phyloP scores from a whole-genome alignment of 1,284 basidiomycete species.

The Sutorius eximius region DNA sequence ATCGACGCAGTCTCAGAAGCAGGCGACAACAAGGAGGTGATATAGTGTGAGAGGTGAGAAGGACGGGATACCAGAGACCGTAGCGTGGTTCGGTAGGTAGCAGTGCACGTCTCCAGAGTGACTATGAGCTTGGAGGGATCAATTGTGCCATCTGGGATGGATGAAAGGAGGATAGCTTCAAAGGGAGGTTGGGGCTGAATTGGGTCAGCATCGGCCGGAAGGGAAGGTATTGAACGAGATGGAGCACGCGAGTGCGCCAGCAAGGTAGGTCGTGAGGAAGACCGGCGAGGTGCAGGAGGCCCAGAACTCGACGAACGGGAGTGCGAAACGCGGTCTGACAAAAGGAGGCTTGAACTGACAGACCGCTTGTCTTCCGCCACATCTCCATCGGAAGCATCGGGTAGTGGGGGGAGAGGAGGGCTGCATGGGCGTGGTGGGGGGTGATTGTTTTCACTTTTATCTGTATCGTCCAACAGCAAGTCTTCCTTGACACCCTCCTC shows the following conservation, averaged over 20 bases:
- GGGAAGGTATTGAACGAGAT: constrained; percentile 41
- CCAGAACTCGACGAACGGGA: constrained; percentile 42
- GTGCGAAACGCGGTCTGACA: constrained; percentile 28
- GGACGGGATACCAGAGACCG: constrained; percentile 64
- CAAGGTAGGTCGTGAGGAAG: constrained; percentile 46
- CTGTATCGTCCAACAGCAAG: constrained; percentile 18
- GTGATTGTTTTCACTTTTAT: constrained; percentile 30
- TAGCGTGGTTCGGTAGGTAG: constrained; percentile 61
- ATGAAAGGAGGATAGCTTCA: constrained; percentile 62
- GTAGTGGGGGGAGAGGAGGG: constrained; percentile 59
- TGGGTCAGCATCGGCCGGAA: constrained; percentile 38
- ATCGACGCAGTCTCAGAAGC: constrained; percentile 50
- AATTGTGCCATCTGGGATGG: constrained; percentile 45
- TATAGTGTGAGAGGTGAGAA: constrained; percentile 60
- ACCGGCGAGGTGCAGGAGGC: constrained; percentile 34
- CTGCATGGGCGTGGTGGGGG: constrained; percentile 41
- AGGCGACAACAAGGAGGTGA: constrained; percentile 47
- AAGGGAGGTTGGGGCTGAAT: constrained; percentile 52
- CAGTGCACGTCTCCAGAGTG: constrained; percentile 67
- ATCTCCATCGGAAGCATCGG: constrained; percentile 17
- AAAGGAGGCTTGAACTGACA: constrained; percentile 22
- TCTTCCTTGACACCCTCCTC: constrained; percentile 23
- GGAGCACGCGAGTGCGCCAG: constrained; percentile 38
- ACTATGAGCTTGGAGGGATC: constrained; percentile 66
- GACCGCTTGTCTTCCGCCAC: constrained; percentile 21